phyloP scores from a whole-genome alignment of 768 basidiomycete species.

The Trametes cingulata region DNA sequence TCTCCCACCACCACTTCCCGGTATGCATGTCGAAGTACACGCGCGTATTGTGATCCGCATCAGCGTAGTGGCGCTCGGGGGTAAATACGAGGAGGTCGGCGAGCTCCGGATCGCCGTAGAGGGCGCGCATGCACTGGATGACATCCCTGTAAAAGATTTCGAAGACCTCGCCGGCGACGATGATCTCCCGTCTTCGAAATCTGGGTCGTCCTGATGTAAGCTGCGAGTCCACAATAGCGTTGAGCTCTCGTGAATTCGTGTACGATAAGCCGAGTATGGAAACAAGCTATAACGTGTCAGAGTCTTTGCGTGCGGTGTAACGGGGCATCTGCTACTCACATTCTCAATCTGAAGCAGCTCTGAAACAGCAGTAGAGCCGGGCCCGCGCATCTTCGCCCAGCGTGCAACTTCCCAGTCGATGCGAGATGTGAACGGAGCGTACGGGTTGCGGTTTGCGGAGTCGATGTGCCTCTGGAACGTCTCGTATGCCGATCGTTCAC shows the following conservation, averaged over 20 bases:
- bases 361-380: constrained; percentile 38
- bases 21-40: constrained; percentile 47
- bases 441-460: not conserved
- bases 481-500: not conserved
- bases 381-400: constrained; percentile 41
- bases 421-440: not conserved
- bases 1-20: constrained; percentile 52
- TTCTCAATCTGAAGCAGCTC: constrained; percentile 41
- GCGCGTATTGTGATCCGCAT: constrained; percentile 27
- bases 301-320: no score
- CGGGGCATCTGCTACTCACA: constrained; percentile 17
- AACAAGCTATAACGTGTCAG: no score
- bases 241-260: constrained; percentile 31
- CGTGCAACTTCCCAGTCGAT: constrained; percentile 41
- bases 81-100: constrained; percentile 29
- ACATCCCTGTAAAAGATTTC: constrained; percentile 39
- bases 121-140: constrained; percentile 36
- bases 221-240: constrained; percentile 32
- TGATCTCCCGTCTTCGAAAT: constrained; percentile 23
- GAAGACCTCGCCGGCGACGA: constrained; percentile 31
- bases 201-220: not conserved
- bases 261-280: constrained; percentile 31
- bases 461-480: not conserved
- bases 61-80: constrained; percentile 40
- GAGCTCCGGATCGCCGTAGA: constrained; percentile 38